Evolutionary conservation across 1,284 basidiomycete species (phyloP).

Genomic region (Ustilago cynodontis): DNA sequence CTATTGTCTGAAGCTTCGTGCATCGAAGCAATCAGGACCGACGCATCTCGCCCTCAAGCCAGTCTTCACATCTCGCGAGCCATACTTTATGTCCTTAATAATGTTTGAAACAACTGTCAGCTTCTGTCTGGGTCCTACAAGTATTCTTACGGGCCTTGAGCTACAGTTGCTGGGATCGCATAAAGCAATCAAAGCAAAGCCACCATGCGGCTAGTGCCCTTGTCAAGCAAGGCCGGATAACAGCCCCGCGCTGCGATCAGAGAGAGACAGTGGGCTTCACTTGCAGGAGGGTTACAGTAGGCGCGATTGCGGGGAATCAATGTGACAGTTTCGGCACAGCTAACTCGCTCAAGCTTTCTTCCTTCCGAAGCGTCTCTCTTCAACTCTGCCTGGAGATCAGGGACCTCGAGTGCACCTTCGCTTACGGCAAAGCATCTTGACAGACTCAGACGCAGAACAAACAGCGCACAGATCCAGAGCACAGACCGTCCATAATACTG

Average conservation of each 20-base stretch:
- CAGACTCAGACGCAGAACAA: background rate
- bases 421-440: background rate
- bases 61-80: background rate
- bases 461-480: no score
- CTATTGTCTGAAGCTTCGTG: background rate
- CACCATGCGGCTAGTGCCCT: constrained; percentile 2
- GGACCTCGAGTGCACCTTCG: background rate
- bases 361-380: background rate
- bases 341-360: constrained; percentile 1
- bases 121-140: no score
- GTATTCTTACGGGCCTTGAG: no score
- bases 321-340: background rate
- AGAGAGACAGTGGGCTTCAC: no score
- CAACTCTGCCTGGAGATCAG: background rate
- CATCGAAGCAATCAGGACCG: background rate
- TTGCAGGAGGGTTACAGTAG: no score
- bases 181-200: constrained; percentile 8
- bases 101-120: no score
- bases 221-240: no score
- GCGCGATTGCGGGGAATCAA: constrained; percentile 9
- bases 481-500: no score
- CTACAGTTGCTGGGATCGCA: constrained; percentile 16
- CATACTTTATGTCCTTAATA: no score
- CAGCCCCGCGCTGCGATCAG: no score
- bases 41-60: no score